phyloP scores from a whole-genome alignment of 371 early-diverging fungal genomes.

The Sporodiniella umbellata region DNA sequence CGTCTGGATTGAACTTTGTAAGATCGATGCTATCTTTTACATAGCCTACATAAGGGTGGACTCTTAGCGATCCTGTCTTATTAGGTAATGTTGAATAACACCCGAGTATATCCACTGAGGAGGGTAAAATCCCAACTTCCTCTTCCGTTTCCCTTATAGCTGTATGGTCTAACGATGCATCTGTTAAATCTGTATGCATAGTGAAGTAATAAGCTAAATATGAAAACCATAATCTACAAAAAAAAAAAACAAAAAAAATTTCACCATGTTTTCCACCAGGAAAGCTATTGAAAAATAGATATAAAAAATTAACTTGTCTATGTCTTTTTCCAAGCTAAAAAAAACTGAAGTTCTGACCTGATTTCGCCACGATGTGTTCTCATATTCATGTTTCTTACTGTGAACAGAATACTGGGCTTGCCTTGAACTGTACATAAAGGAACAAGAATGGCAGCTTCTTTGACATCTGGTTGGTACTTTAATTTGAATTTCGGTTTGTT shows the following conservation, averaged over 20 bases:
- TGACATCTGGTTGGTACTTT: slow-evolving; percentile 24
- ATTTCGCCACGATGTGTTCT: slow-evolving; percentile 80
- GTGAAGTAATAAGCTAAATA: no score
- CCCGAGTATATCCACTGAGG: slow-evolving; percentile 64
- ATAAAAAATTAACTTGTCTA: no score
- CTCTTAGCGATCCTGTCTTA: slow-evolving; percentile 56
- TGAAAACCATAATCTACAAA: no score
- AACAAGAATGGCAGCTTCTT: slow-evolving; percentile 47
- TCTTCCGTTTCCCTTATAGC: slow-evolving; percentile 85
- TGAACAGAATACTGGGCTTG: slow-evolving; percentile 75
- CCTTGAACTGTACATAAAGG: slow-evolving; percentile 68
- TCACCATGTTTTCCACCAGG: slow-evolving; percentile 74
- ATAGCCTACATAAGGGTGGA: slow-evolving; percentile 75
- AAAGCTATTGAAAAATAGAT: slow-evolving; percentile 63
- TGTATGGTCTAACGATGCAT: slow-evolving; percentile 55
- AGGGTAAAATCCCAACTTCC: slow-evolving; percentile 67
- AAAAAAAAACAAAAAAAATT: background rate
- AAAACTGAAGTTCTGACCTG: no score
- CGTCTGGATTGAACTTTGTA: slow-evolving; percentile 52
- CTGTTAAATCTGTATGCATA: slow-evolving; percentile 44
- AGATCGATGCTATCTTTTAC: slow-evolving; percentile 37
- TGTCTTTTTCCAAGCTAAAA: no score
- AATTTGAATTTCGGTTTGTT: slow-evolving; percentile 38
- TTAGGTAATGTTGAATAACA: slow-evolving; percentile 65
- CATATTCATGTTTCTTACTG: slow-evolving; percentile 69